Conservation (phyloP, 306 rosid species). For the Elaeagnus macrophylla region DNA sequence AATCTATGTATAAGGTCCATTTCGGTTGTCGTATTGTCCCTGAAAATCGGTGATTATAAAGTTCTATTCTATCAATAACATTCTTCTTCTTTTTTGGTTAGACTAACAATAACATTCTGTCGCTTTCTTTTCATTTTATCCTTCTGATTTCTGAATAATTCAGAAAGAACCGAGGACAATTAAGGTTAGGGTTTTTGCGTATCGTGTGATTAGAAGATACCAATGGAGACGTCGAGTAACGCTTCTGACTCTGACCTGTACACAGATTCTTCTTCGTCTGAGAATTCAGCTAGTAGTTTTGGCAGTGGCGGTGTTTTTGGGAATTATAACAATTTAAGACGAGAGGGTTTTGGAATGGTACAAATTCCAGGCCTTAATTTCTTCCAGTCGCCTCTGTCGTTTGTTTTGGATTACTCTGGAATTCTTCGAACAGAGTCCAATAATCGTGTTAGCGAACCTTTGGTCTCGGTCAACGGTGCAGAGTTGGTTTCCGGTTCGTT, state of each 20-base stretch:
- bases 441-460: conserved; percentile 21
- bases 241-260: conserved; percentile 25
- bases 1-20: too few relatives aligned
- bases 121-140: too few relatives aligned
- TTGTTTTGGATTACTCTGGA: conserved; percentile 53
- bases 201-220: background rate
- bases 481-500: conserved; percentile 25
- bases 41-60: too few relatives aligned
- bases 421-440: conserved; percentile 32
- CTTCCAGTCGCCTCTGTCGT: conserved; percentile 45
- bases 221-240: conserved; percentile 32
- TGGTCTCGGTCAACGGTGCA: conserved; percentile 21
- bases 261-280: conserved; percentile 21
- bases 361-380: conserved; percentile 39
- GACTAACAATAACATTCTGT: too few relatives aligned
- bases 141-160: background rate
- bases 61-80: too few relatives aligned
- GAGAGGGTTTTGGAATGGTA: conserved; percentile 23
- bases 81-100: too few relatives aligned
- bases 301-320: conserved; percentile 8
- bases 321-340: conserved; percentile 5
- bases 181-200: conserved; percentile 22
- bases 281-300: conserved; percentile 10
- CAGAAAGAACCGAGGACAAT: background rate
- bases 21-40: too few relatives aligned